These are phyloP conservation scores for Epichloe gansuensis DNA, from an alignment of 2,329 filamentous ascomycete species.

Conservation along the genomic window DNA sequence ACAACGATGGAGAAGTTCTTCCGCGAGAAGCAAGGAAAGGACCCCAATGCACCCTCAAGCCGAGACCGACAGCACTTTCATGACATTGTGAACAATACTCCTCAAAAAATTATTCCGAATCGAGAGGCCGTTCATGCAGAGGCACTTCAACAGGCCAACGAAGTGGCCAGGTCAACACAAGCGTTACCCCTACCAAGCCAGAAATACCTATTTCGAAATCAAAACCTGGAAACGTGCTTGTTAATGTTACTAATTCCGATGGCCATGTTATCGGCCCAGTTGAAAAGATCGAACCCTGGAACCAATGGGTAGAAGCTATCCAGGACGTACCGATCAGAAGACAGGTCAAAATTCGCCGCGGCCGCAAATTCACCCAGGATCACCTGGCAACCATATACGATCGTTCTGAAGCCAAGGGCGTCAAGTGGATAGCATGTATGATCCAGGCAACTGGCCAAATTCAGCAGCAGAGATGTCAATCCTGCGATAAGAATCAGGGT, in stretches of 20 bases:
- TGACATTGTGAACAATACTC: constrained; percentile 1
- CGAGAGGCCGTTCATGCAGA: constrained; percentile 2
- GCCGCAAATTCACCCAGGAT: constrained; percentile 27
- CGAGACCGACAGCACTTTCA: constrained; percentile 9
- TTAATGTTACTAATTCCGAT: constrained; percentile 25
- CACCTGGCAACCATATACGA: constrained; percentile 30
- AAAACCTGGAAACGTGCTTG: constrained; percentile 12
- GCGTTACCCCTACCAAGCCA: not conserved
- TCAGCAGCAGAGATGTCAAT: constrained; percentile 26
- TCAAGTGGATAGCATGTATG: constrained; percentile 36
- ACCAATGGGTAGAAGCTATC: constrained; percentile 28
- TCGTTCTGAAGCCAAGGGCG: constrained; percentile 27
- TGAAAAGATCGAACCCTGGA: constrained; percentile 24
- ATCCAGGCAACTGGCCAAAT: constrained; percentile 36
- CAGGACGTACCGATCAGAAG: constrained; percentile 26
- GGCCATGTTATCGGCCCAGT: constrained; percentile 28
- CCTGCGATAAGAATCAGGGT: constrained; percentile 30
- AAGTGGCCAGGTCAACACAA: constrained; percentile 4
- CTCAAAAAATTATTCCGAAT: not conserved
- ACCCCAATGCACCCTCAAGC: constrained; percentile 8
- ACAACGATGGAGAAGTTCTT: constrained; percentile 24
- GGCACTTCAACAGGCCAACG: constrained; percentile 3
- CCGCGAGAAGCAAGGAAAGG: constrained; percentile 17
- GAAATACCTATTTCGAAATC: not conserved
- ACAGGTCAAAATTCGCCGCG: constrained; percentile 28